Evolutionary conservation across 2,329 filamentous ascomycete species (phyloP), one percentile per base, ranked within the genome.

Genomic region (Ceratocystis smalleyi): DNA sequence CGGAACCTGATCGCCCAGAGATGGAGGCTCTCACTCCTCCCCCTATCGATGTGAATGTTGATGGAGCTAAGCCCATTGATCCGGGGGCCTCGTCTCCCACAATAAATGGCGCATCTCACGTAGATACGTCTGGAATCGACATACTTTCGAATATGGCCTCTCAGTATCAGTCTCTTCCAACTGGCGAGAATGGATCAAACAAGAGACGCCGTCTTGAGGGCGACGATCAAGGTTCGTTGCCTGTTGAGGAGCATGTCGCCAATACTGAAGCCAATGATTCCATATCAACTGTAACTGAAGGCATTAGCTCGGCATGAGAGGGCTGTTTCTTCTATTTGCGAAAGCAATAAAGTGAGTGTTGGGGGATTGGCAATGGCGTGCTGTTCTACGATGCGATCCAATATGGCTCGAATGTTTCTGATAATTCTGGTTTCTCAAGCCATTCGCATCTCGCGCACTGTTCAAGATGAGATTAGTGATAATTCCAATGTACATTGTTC

Each of bases 21-120:
- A 81, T 95, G 65, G 92, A 97, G 73, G 88, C 86, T 5, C 79
- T 96, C 64, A 96, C 91, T 0, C 91, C 91, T n/a, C 88, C 88
- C 1, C 77, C 84, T 1, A 80, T 83, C 63, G 72, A 75, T 62
- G 68, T 72, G 60, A 63, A 69, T 55, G 67, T 68, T 24, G 68
- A 63, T 22, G 60, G 59, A n/a, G n/a, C 32, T n/a, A 45, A 35
- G n/a, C 12, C 3, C n/a, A 15, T 7, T n/a, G 19, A 35, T 22
- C 5, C 24, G 19, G 24, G 12, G 22, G 27, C 43, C 5, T n/a
- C 64, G 17, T 22, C 30, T 47, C 43, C 40, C 2, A 35, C 22
- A 15, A 10, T n/a, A 8, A 43, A 61, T 12, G 19, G 5, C 5
- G 10, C 40, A 15, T 49, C 59, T 35, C 17, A 45, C 10, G 2